Evolutionary conservation across 1,284 basidiomycete genomes (phyloP), one percentile per base, ranked within the genome.

Genomic region (Volvariella volvacea): DNA sequence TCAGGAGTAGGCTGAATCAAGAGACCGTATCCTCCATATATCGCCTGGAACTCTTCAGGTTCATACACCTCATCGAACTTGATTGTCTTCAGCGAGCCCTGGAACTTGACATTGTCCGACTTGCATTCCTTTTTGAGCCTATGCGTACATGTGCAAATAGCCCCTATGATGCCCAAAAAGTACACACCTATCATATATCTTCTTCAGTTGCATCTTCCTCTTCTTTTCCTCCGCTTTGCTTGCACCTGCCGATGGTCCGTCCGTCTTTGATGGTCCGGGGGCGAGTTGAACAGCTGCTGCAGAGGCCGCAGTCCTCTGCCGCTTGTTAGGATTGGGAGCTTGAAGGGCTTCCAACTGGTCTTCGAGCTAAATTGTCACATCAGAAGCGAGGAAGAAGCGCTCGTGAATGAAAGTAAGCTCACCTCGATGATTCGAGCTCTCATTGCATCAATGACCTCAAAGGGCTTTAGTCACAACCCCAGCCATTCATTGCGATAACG

Each of bases 111-210:
- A 6, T 46, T 50, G 44, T 66, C 66, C 3, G 57, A 56, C 53
- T 69, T 70, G 50, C 66, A 66, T 48, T 68, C 67, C 45, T 68
- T 70, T 53, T 70, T 68, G 25, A 70, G 45, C 22, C 66, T 68
- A 30, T 2, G 38, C 21, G 10, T n/a, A 20, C 14, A n/a, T n/a
- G n/a, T 36, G 19, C n/a, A 36, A n/a, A 15, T 36, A n/a, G n/a
- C n/a, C n/a, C n/a, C n/a, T n/a, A n/a, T n/a, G n/a, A n/a, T n/a
- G n/a, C n/a, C n/a, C n/a, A n/a, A n/a, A n/a, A n/a, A n/a, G n/a
- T n/a, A n/a, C 4, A 22, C 4, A 30, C 19, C 10, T 15, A n/a
- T 30, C 21, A 41, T 33, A 21, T 16, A 39, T 28, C 14, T 39
- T 42, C 25, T 42, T 42, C 21, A 42, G 17, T 16, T 14, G 41